Evolutionary conservation across 352 stramenopile genomes (phyloP).

Genomic region (Peronosclerospora sorghi): DNA sequence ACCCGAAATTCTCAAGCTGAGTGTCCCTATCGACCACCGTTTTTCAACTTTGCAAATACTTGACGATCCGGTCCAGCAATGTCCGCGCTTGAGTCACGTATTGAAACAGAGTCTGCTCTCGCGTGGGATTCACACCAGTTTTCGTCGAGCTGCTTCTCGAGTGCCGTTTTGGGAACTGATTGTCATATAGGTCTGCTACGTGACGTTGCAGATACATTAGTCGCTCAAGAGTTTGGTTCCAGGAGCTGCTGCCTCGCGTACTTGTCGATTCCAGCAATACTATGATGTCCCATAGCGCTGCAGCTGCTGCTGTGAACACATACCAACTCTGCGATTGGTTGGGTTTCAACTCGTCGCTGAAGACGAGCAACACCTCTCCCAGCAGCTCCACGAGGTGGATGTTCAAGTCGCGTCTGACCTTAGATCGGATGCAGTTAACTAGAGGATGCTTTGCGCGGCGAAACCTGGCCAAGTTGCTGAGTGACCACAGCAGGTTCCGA

Average conservation of each 20-base stretch:
- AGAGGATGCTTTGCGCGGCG: background rate
- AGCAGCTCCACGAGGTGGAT: background rate
- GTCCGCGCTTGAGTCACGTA: constrained; percentile 1
- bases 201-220: background rate
- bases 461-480: constrained; percentile 1
- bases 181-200: background rate
- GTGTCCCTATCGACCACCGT: no score
- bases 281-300: background rate
- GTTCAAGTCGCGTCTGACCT: background rate
- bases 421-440: background rate
- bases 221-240: background rate
- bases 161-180: background rate
- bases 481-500: background rate
- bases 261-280: background rate
- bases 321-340: background rate
- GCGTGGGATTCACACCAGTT: background rate
- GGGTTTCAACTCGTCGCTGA: background rate
- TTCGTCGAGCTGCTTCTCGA: background rate
- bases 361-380: background rate
- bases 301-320: background rate
- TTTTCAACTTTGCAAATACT: background rate
- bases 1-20: no score
- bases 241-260: background rate
- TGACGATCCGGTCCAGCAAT: background rate
- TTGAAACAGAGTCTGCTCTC: background rate